These are phyloP conservation scores for Lactarius sanguifluus DNA, from an alignment of 768 basidiomycete species.

Conservation along the genomic window DNA sequence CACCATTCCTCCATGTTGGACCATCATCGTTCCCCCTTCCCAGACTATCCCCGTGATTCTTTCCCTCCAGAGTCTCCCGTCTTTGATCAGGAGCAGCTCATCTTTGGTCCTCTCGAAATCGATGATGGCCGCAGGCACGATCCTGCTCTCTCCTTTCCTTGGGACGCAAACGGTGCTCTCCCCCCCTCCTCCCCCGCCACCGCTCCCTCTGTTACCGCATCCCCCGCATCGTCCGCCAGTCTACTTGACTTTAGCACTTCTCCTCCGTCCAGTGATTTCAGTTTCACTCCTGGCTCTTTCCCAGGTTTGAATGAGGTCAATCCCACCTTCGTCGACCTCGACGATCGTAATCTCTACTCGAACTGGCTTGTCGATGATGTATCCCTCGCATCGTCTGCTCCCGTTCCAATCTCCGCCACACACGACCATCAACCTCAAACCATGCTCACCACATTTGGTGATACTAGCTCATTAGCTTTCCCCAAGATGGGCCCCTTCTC, in stretches of 20 bases:
- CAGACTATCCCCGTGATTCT: constrained; percentile 33
- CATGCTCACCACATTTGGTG: constrained; percentile 51
- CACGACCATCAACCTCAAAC: constrained; percentile 43
- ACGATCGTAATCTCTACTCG: constrained; percentile 44
- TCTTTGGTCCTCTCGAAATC: constrained; percentile 58
- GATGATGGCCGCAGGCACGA: constrained; percentile 44
- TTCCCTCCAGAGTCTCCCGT: constrained; percentile 37
- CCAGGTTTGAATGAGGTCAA: constrained; percentile 37
- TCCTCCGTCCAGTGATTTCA: constrained; percentile 40
- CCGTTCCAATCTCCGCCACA: constrained; percentile 65
- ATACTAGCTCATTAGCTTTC: constrained; percentile 38
- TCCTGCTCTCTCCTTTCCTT: constrained; percentile 33
- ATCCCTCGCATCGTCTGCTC: constrained; percentile 39
- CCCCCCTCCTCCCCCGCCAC: constrained; percentile 40
- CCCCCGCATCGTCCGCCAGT: constrained; percentile 42
- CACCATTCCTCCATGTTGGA: constrained; percentile 31
- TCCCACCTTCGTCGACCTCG: constrained; percentile 41
- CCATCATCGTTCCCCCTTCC: constrained; percentile 29
- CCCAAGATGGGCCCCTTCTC: constrained; percentile 55
- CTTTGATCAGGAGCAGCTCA: constrained; percentile 51
- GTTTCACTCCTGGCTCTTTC: constrained; percentile 38
- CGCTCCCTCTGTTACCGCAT: constrained; percentile 39
- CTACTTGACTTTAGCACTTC: constrained; percentile 46
- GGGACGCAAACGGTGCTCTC: constrained; percentile 45
- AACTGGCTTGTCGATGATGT: constrained; percentile 67